phyloP scores from a whole-genome alignment of 2,329 filamentous ascomycete genomes.

The Hansfordia pulvinata region DNA sequence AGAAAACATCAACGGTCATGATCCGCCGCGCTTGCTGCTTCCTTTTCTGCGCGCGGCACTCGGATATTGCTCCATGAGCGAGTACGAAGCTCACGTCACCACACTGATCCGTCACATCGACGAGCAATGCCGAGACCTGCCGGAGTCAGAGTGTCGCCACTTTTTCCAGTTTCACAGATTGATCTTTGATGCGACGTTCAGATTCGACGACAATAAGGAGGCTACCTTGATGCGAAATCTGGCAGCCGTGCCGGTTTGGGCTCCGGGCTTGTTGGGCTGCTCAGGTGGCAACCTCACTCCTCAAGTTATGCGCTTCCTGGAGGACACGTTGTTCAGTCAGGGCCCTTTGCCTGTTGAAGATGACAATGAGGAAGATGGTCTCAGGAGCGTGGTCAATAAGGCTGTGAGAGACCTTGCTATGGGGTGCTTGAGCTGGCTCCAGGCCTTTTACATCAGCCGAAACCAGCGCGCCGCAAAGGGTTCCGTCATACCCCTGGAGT shows the following conservation, averaged over 20 bases:
- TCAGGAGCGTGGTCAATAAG: conserved; percentile 13
- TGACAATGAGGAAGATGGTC: conserved; percentile 17
- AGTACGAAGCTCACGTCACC: conserved; percentile 18
- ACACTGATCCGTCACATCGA: conserved; percentile 28
- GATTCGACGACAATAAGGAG: conserved; percentile 13
- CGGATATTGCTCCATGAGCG: conserved; percentile 36
- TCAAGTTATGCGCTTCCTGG: conserved; percentile 28
- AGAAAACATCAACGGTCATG: too few species aligned
- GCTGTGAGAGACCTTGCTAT: conserved; percentile 27
- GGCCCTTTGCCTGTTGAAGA: conserved; percentile 14
- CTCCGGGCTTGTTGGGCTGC: conserved; percentile 33
- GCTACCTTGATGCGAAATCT: conserved; percentile 16
- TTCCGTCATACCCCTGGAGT: too few species aligned
- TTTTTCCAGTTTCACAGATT: conserved; percentile 31
- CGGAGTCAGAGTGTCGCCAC: conserved; percentile 31
- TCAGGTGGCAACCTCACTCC: conserved; percentile 26
- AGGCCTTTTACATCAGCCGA: too few species aligned
- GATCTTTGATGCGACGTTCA: conserved; percentile 17
- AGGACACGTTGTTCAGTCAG: conserved; percentile 25
- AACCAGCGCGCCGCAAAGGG: too few species aligned
- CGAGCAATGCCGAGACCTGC: conserved; percentile 26
- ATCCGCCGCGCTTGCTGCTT: conserved; percentile 39
- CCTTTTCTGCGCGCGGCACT: conserved; percentile 27
- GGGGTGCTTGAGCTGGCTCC: conserved; percentile 30
- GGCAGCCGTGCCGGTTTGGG: conserved; percentile 30